Evolutionary conservation across 1,139 yeast species (phyloP), one percentile per base, ranked within the genome.

Genomic region (Debaryomycetaceae sp.): DNA sequence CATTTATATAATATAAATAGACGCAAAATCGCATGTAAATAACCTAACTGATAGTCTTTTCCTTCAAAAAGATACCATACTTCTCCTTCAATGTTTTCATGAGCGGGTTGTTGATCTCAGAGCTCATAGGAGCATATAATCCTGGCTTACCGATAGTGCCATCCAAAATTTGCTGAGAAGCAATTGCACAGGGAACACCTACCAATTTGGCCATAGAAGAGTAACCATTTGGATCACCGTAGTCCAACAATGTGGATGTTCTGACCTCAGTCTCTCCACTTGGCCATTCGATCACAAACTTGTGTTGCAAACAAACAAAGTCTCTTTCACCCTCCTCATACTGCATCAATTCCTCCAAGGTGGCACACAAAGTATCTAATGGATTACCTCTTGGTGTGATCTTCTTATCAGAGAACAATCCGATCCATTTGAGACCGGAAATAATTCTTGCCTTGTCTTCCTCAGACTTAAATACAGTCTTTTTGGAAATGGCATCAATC

Each of bases 141-240:
- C 99, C 99, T 51, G 76, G 77, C 60, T 77, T 75, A 46, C 62
- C 58, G 63, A 89, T 85, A 52, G 85, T 81, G 52, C 97, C 97
- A 56, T 86, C 80, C 60, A 93, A 79, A 54, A 93, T 87, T 69
- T 87, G 87, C 73, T 83, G 83, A 51, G 86, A 78, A 37, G 98
- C 99, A 66, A 93, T 96, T 48, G 97, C 97, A 72, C 97, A 93
- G 55, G 99, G 99, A 55, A 90, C 95, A 75, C 99, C 99, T 48
- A 93, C 99, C 56, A 89, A 80, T 67, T 93, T 91, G 56, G 99
- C 99, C 99, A 93, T 93, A 42, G 98, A 91, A 39, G 97, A 87
- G 81, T 91, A 93, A 47, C 98, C 97, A 49, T 87, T 81, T 59
- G 89, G 89, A 58, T 80, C 83, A 75, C 99, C 99, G 69, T 87